A percentile compares a stretch with the other conserved stretches of the same genome.
Evolutionary conservation across 768 basidiomycete species (phyloP).

Genomic region (Lactarius hengduanensis): DNA sequence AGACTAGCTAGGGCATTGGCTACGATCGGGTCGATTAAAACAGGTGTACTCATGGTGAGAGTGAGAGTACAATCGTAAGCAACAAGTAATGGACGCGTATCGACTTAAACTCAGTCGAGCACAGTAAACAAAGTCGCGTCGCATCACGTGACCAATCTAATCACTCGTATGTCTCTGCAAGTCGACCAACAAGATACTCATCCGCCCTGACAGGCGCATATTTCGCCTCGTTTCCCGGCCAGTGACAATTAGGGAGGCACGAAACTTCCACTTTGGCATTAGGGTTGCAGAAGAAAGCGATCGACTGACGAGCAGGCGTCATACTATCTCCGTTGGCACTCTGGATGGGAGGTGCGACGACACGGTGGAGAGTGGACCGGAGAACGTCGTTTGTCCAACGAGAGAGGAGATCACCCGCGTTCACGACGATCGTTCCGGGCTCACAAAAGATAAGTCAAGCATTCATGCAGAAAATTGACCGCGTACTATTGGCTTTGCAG

Average conservation of each 20-base stretch:
- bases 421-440: slow-evolving; percentile 81
- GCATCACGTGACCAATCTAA: slow-evolving; percentile 25
- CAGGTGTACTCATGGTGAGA: slow-evolving; percentile 3
- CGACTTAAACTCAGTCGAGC: neutral
- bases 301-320: slow-evolving; percentile 69
- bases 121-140: slow-evolving; percentile 29
- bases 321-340: slow-evolving; percentile 50
- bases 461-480: neutral
- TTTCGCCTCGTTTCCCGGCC: slow-evolving; percentile 54
- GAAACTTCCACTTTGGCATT: slow-evolving; percentile 65
- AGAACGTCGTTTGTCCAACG: slow-evolving; percentile 84
- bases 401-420: slow-evolving; percentile 75
- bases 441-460: slow-evolving; percentile 34
- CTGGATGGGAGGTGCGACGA: slow-evolving; percentile 67
- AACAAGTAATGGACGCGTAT: slow-evolving; percentile 1
- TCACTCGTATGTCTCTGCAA: slow-evolving; percentile 54
- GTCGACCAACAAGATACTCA: slow-evolving; percentile 71
- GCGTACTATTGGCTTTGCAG: slow-evolving; percentile 74
- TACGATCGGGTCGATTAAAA: slow-evolving; percentile 12
- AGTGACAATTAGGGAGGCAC: slow-evolving; percentile 63
- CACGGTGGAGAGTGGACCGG: slow-evolving; percentile 78
- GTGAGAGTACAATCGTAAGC: neutral
- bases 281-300: slow-evolving; percentile 88
- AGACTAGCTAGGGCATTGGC: slow-evolving; percentile 16
- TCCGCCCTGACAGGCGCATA: slow-evolving; percentile 72